Base-by-base conservation (phyloP, 1,139 yeast species). In the Ogataea hybrid region DNA sequence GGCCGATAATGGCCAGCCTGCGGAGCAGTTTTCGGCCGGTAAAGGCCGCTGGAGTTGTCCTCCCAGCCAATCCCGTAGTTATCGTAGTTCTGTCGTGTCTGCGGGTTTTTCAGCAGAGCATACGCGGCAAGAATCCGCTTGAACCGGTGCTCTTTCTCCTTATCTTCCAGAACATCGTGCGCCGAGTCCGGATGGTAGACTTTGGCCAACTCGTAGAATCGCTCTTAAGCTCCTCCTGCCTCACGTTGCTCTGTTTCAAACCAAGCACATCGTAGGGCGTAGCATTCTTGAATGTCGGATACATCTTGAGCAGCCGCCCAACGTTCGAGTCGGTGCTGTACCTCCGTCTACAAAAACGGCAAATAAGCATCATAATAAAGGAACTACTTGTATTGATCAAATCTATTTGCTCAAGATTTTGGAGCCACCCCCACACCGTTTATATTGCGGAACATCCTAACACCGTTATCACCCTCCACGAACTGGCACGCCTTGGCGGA, bases 181-280 rank as follows among this genome's bases (percentile, higher is more conserved):
- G 51, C 51, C 6, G 82, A 65, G 64, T 92, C 98, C 0, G 98
- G 97, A 57, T 92, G 97, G 57, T 92, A 90, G 6, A 81, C 59
- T 61, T 86, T 88, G 12, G 94, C 92, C 42, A 81, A 73, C 43
- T 75, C 71, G 52, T 75, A 73, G 59, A 86, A 90, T 32, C 69
- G 69, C 27, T 62, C 57, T 83, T 82, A 44, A 90, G 59, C 18
- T 62, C 53, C 37, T 65, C 62, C 41, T 60, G 54, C 52, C 73
- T 68, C 50, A 78, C 67, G 23, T 43, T 48, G 2, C 43, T 12
- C n/a, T 67, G 64, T 14, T 58, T 61, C 20, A 84, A 58, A 14
- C 75, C 75, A 48, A 89, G 77, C 10, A 89, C 72, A 38, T 87
- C 90, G 56, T 84, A 84, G 0, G 97, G 96, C 0, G 84, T 65